Evolutionary conservation across 495 filamentous ascomycete genomes (phyloP), one percentile per base, ranked within the genome.

Genomic region (Choiromyces venosus): DNA sequence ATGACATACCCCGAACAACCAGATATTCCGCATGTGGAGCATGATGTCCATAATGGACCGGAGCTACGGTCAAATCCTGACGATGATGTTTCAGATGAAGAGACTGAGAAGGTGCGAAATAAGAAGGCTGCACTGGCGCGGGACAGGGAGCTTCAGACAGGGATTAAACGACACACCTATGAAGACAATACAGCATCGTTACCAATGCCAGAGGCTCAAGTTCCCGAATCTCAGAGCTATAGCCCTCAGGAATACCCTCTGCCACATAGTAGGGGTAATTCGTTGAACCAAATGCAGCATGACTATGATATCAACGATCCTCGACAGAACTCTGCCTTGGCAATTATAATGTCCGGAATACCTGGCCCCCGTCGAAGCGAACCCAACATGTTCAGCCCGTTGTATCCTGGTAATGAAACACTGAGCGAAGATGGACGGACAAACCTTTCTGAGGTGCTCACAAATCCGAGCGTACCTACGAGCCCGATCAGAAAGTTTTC

Each of bases 361-460:
- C 44, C 66, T 65, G 56, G 66, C 37, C 40, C 69, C 36, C 68
- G 61, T 70, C 69, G 70, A 33, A 61, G 25, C n/a, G 68, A 64
- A 29, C 39, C 67, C 19, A 66, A 52, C 14, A 33, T 61, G 25
- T 61, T 61, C 52, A n/a, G 25, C 52, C 52, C 52, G 25, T 33
- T 12, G 12, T 61, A 61, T 1, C 52, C 52, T 61, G 69, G 65
- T 12, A 79, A 80, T 38, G 78, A 81, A 8, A 6, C 68, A 10
- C 76, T 81, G n/a, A 81, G 80, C 25, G 79, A 81, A 65, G 80
- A 79, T 42, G 80, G 69, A 12, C 66, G 77, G 37, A 81, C 80
- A 64, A 81, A 81, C 35, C 69, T 77, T 16, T 91, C 88, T 40
- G 91, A 94, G 75, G 86, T 90, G 67, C 89, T 92, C 76, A 93